Conservation (phyloP, 139 green algal species). For the Nannochloris sp. region DNA sequence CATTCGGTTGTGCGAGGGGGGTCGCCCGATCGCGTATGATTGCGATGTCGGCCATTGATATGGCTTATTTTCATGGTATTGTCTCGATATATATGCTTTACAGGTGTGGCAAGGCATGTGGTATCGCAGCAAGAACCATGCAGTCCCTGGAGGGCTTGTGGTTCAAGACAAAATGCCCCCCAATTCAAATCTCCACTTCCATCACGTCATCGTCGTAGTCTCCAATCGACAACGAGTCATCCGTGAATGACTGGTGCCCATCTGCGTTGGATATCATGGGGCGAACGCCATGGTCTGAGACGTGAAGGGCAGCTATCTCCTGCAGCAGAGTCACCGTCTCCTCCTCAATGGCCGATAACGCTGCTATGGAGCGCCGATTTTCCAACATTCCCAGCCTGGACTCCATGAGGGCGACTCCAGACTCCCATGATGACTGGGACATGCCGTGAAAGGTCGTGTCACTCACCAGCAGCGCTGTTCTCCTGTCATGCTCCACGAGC, state of each 20-base stretch:
- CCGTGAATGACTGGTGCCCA: neutral
- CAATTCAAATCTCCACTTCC: constrained; percentile 4
- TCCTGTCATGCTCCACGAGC: constrained; percentile 1
- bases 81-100: neutral
- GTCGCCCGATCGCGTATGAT: neutral
- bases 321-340: constrained; percentile 1
- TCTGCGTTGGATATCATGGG: neutral
- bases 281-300: neutral
- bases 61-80: neutral
- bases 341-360: constrained; percentile 1
- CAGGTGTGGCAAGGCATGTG: neutral
- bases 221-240: constrained; percentile 1
- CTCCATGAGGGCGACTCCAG: constrained; percentile 1
- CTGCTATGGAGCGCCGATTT: constrained; percentile 1
- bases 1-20: neutral
- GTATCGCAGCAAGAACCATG: neutral
- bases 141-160: constrained; percentile 2
- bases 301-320: neutral
- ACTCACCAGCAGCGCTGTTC: constrained; percentile 1
- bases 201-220: neutral
- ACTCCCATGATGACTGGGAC: constrained; percentile 3
- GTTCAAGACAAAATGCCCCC: neutral
- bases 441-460: neutral
- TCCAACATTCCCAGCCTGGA: neutral
- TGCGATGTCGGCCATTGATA: neutral